A percentile compares a stretch with the other conserved stretches of the same genome.
Evolutionary conservation across 75 land plant species (phyloP).

Genomic region (Pinus albicaulis): DNA sequence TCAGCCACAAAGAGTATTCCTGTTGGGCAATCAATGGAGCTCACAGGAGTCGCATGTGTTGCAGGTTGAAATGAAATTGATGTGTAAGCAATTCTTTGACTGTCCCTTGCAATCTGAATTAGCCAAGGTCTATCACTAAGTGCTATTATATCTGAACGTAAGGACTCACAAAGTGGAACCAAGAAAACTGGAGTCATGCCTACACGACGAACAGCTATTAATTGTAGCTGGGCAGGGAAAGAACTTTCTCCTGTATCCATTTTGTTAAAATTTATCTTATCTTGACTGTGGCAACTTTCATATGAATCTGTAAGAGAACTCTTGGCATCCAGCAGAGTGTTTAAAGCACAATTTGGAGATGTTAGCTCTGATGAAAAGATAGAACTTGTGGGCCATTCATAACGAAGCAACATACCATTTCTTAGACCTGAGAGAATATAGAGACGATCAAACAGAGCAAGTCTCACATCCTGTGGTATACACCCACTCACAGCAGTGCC

Average conservation of each 20-base stretch:
- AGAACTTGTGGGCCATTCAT: constrained; percentile 78
- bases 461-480: constrained; percentile 88
- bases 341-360: constrained; percentile 4
- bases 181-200: constrained; percentile 89
- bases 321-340: neutral
- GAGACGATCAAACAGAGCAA: constrained; percentile 73
- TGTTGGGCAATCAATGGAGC: constrained; percentile 74
- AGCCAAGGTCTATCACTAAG: constrained; percentile 99
- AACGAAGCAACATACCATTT: constrained; percentile 96
- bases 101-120: constrained; percentile 87
- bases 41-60: constrained; percentile 89
- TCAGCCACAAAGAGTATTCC: constrained; percentile 93
- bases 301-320: neutral
- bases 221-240: constrained; percentile 53
- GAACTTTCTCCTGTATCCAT: constrained; percentile 14
- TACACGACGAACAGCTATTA: constrained; percentile 87
- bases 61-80: constrained; percentile 94
- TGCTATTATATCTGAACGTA: constrained; percentile 82
- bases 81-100: constrained; percentile 78
- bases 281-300: constrained; percentile 4
- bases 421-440: constrained; percentile 88
- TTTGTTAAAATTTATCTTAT: constrained; percentile 1
- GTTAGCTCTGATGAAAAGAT: neutral
- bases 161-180: constrained; percentile 67
- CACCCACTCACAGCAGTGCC: constrained; percentile 80